A percentile compares a stretch with the other conserved stretches of the same genome.
phyloP scores from a whole-genome alignment of 2,329 filamentous ascomycete species.

The Lojkania enalia region DNA sequence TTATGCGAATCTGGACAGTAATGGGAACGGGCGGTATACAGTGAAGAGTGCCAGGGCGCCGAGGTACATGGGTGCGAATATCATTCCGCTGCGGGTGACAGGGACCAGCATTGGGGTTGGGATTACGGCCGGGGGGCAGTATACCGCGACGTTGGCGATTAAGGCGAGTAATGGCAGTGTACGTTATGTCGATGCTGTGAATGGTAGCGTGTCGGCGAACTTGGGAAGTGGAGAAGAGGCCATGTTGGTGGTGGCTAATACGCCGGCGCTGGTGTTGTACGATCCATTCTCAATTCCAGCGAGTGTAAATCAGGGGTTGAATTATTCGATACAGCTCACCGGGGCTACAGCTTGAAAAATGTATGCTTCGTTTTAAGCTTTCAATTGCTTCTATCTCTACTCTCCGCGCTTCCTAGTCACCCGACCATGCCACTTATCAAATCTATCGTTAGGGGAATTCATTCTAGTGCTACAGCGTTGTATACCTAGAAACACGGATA shows the following conservation, averaged over 20 bases:
- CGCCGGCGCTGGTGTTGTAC: slow-evolving; percentile 51
- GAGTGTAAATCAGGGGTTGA: slow-evolving; percentile 21
- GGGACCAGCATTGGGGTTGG: slow-evolving; percentile 32
- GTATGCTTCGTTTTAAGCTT: no score
- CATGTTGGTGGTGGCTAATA: slow-evolving; percentile 54
- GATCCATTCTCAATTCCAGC: slow-evolving; percentile 34
- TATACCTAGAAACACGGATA: no score
- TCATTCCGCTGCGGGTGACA: slow-evolving; percentile 49
- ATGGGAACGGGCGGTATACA: slow-evolving; percentile 45
- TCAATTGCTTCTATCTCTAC: no score
- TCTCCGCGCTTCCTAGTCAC: no score
- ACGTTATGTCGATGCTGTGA: slow-evolving; percentile 44
- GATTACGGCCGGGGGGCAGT: slow-evolving; percentile 40
- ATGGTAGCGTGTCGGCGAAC: slow-evolving; percentile 40
- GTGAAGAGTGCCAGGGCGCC: slow-evolving; percentile 50
- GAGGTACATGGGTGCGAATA: slow-evolving; percentile 57
- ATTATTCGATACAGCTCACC: slow-evolving; percentile 21
- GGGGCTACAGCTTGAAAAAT: slow-evolving; percentile 19
- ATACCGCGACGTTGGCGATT: slow-evolving; percentile 43
- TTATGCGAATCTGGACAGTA: slow-evolving; percentile 49
- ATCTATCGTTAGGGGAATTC: no score
- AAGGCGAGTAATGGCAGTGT: slow-evolving; percentile 34
- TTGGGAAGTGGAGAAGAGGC: slow-evolving; percentile 49
- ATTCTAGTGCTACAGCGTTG: no score
- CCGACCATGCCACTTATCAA: no score